Evolutionary conservation across 805 yeast genomes (phyloP), one percentile per base, ranked within the genome.

Genomic region (Candida odintsovae): DNA sequence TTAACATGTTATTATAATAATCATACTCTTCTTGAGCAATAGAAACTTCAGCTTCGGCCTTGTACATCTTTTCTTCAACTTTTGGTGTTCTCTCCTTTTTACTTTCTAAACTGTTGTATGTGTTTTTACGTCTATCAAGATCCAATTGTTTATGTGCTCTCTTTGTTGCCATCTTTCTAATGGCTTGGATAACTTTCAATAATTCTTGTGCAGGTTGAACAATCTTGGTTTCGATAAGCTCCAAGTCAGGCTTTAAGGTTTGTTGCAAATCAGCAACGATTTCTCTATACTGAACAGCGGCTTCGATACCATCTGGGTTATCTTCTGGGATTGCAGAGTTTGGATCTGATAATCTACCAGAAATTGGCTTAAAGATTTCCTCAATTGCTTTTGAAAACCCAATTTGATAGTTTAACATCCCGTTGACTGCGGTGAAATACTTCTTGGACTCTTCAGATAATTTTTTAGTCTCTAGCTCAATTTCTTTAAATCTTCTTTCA

Each of bases 341-440:
- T 8, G 97, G 97, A 64, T 94, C 98, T 15, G 94, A 82, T 63
- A 86, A 72, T 51, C 90, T 82, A 38, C 99, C 99, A 46, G 94
- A 82, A 50, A 94, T 94, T 1, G 99, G 99, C 67, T 92, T 89
- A 71, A 90, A 94, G 50, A 94, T 86, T 62, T 90, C 97, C 65
- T 90, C 97, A 67, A 94, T 89, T 4, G 95, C 92, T 60, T 84
- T 85, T n/a, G 96, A 86, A 65, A 90, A 94, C 49, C 92, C 97
- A 54, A 92, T 84, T 66, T 94, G 99, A 66, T 86, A 94, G 48
- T 82, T 83, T 56, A 94, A 73, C 95, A 94, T 90, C 39, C 92
- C 96, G 61, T 87, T 89, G 46, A 94, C 96, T 0, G 98, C 96
- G 29, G 78, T 76, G 58, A 87, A 90, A 68, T 94, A 94, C 63